Evolutionary conservation across 495 filamentous ascomycete genomes (phyloP).

Genomic region (Hyaloscypha hepaticicola): DNA sequence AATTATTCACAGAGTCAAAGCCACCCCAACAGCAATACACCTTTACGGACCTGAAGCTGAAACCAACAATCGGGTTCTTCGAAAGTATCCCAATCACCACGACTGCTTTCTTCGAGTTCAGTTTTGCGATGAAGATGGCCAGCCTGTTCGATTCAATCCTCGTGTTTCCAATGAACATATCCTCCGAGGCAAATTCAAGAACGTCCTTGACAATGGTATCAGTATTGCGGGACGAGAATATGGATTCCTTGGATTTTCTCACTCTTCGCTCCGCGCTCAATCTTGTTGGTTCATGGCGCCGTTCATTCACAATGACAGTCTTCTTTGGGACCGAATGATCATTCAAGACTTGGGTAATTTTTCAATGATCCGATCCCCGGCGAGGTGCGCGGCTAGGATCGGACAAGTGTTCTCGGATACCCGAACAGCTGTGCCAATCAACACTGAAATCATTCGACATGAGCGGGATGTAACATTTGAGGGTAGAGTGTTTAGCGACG

Average conservation of each 20-base stretch:
- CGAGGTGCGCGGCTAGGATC: conserved; percentile 76
- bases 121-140: conserved; percentile 73
- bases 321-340: conserved; percentile 48
- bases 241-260: conserved; percentile 76
- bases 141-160: conserved; percentile 57
- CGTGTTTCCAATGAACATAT: conserved; percentile 47
- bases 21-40: conserved; percentile 68
- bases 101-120: conserved; percentile 69
- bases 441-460: conserved; percentile 36
- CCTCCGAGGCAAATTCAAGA: conserved; percentile 61
- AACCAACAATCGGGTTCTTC: conserved; percentile 69
- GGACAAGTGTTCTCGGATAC: conserved; percentile 86
- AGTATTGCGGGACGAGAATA: conserved; percentile 62
- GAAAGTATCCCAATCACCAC: conserved; percentile 61
- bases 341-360: conserved; percentile 68
- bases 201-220: conserved; percentile 54
- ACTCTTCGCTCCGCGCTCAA: conserved; percentile 69
- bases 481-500: conserved; percentile 70
- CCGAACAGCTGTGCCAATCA: conserved; percentile 46
- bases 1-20: conserved; percentile 57
- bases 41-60: conserved; percentile 70
- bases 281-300: conserved; percentile 74
- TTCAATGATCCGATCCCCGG: conserved; percentile 58
- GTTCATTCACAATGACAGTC: conserved; percentile 49
- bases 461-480: conserved; percentile 45